These are phyloP conservation scores for Naganishia vaughanmartiniae DNA, from an alignment of 768 basidiomycete species.

Conservation along the genomic window DNA sequence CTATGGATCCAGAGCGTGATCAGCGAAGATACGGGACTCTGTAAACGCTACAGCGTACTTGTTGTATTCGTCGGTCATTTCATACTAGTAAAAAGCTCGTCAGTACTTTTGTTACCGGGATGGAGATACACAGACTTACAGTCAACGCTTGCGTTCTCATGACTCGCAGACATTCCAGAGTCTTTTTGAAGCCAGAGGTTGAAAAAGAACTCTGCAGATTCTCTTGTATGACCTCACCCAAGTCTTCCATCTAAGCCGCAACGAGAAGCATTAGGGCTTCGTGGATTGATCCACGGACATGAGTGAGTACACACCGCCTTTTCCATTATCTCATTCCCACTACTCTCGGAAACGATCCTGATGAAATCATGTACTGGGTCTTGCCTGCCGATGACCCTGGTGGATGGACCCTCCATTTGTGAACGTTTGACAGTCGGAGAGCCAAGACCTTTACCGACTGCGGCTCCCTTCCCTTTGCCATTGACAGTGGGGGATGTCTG, in stretches of 20 bases:
- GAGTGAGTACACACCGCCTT: slow-evolving; percentile 65
- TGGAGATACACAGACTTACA: slow-evolving; percentile 53
- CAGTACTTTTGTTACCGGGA: background rate
- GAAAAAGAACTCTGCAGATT: slow-evolving; percentile 71
- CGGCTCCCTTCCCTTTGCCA: slow-evolving; percentile 42
- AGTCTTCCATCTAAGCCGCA: slow-evolving; percentile 58
- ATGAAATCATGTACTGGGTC: slow-evolving; percentile 56
- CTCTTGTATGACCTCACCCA: slow-evolving; percentile 68
- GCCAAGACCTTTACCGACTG: slow-evolving; percentile 52
- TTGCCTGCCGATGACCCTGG: slow-evolving; percentile 29
- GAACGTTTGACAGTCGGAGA: slow-evolving; percentile 23
- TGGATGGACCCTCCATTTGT: slow-evolving; percentile 19
- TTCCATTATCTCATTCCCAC: slow-evolving; percentile 69
- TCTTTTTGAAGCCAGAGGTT: slow-evolving; percentile 63
- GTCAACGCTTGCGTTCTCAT: slow-evolving; percentile 67
- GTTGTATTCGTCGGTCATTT: slow-evolving; percentile 50
- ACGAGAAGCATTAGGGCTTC: too few relatives aligned
- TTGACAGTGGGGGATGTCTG: background rate
- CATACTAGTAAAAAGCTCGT: slow-evolving; percentile 31
- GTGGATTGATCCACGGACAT: background rate
- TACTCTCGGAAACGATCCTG: slow-evolving; percentile 57
- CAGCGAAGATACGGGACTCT: background rate
- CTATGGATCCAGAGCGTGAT: slow-evolving; percentile 14
- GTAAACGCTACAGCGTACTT: slow-evolving; percentile 30
- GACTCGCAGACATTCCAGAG: slow-evolving; percentile 68